phyloP scores from a whole-genome alignment of 2,329 filamentous ascomycete genomes.

The Xylariaceae sp. region DNA sequence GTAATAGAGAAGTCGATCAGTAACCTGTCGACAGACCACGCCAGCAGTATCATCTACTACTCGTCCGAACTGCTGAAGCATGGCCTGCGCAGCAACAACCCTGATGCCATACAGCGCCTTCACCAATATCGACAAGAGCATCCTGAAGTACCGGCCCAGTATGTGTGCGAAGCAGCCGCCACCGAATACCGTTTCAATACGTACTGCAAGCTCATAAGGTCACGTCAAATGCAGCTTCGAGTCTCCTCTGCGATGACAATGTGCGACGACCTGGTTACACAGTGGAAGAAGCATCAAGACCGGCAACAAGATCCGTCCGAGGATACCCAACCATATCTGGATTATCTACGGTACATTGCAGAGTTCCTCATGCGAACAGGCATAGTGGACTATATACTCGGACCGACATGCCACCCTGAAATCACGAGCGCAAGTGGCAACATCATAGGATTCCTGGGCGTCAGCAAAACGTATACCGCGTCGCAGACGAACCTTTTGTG shows the following conservation, averaged over 20 bases:
- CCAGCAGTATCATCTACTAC: conserved; percentile 35
- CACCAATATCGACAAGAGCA: conserved; percentile 31
- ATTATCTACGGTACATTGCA: conserved; percentile 61
- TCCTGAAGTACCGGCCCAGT: conserved; percentile 36
- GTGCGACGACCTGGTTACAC: conserved; percentile 61
- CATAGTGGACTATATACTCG: conserved; percentile 80
- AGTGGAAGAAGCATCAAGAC: conserved; percentile 58
- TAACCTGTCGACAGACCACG: conserved; percentile 43
- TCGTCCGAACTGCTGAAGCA: conserved; percentile 42
- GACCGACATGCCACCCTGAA: conserved; percentile 86
- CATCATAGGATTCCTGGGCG: conserved; percentile 79
- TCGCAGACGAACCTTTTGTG: conserved; percentile 76
- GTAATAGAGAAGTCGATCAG: conserved; percentile 54
- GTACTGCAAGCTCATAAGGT: conserved; percentile 67
- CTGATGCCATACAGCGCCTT: conserved; percentile 34
- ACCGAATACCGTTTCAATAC: conserved; percentile 66
- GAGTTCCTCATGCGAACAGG: conserved; percentile 63
- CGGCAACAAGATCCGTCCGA: conserved; percentile 35
- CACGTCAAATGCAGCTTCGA: conserved; percentile 85
- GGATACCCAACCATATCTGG: conserved; percentile 26
- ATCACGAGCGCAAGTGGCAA: conserved; percentile 77
- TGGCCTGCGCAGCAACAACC: conserved; percentile 36
- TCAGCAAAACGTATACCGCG: conserved; percentile 67
- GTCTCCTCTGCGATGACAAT: conserved; percentile 72
- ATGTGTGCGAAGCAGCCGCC: conserved; percentile 47